A percentile compares a stretch with the other conserved stretches of the same genome.
phyloP scores from a whole-genome alignment of 2,329 filamentous ascomycete genomes.

The Nemania serpens region DNA sequence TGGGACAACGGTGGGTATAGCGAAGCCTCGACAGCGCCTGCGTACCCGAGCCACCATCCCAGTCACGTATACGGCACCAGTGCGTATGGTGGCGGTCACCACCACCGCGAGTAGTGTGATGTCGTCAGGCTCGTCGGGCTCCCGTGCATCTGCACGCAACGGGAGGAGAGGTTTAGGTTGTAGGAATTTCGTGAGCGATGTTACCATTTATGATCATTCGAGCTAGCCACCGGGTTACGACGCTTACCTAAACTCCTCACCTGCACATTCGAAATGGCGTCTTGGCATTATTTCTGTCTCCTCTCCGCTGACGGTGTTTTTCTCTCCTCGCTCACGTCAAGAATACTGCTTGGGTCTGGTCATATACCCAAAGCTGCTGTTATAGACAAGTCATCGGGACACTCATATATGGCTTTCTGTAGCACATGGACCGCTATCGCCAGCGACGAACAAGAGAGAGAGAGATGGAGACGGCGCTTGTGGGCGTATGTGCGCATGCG shows the following conservation, averaged over 20 bases:
- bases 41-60: conserved; percentile 41
- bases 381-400: background rate
- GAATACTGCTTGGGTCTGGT: background rate
- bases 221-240: background rate
- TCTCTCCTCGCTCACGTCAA: background rate
- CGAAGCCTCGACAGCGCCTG: conserved; percentile 33
- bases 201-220: conserved; percentile 1
- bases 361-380: background rate
- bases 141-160: background rate
- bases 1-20: conserved; percentile 41
- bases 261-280: background rate
- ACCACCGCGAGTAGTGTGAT: conserved; percentile 45
- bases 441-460: background rate
- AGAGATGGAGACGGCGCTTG: background rate
- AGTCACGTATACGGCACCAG: conserved; percentile 49
- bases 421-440: background rate
- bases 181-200: background rate
- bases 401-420: background rate
- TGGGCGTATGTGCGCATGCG: background rate
- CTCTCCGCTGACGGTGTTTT: background rate
- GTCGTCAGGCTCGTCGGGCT: background rate
- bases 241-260: background rate
- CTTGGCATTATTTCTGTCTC: background rate
- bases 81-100: conserved; percentile 49
- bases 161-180: background rate